Evolutionary conservation across 352 stramenopile species (phyloP), one percentile per base, ranked within the genome.

Genomic region (Globisporangium alternatum): DNA sequence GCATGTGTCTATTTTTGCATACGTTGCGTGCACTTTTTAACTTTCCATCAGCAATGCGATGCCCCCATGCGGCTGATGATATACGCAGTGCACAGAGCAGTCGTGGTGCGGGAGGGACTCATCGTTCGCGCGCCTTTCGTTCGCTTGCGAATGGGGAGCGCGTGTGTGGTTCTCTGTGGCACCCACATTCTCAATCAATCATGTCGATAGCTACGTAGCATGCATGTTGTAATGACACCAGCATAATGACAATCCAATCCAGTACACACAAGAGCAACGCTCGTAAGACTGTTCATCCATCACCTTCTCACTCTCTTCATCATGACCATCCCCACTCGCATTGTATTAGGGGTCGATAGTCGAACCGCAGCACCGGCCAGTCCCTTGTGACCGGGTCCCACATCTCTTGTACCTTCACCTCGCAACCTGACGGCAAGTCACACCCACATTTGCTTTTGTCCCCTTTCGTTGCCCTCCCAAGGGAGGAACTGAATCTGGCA

Each of bases 11-110:
- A 3, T 64, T 31, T 48, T 47, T 44, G 47, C 41, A 52, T 30
- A 28, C 35, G 49, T 57, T 28, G 31, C 41, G 44, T 76, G 74
- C 77, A 83, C 80, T 82, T 70, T 86, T 89, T 81, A 70, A 83
- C 79, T 90, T 91, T 91, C 78, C 72, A 89, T 75, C 77, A 62
- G 69, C 64, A 43, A 54, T 72, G 69, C 77, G 48, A 62, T 64
- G 51, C 45, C 67, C 72, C 71, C 60, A 67, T 87, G 74, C 64
- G 67, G 71, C 65, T 72, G 64, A 74, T 88, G 80, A 87, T 91
- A 91, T 91, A 91, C 80, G 83, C 81, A 85, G 80, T 91, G 83
- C 81, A 86, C 62, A 91, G 58, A 91, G 63, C 68, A 66, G 78
- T 54, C 49, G 65, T 71, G 66, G 60, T 85, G 72, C 68, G 67